A percentile compares a stretch with the other conserved stretches of the same genome.
phyloP scores from a whole-genome alignment of 2,329 filamentous ascomycete genomes.

The Cucurbitaria berberidis region DNA sequence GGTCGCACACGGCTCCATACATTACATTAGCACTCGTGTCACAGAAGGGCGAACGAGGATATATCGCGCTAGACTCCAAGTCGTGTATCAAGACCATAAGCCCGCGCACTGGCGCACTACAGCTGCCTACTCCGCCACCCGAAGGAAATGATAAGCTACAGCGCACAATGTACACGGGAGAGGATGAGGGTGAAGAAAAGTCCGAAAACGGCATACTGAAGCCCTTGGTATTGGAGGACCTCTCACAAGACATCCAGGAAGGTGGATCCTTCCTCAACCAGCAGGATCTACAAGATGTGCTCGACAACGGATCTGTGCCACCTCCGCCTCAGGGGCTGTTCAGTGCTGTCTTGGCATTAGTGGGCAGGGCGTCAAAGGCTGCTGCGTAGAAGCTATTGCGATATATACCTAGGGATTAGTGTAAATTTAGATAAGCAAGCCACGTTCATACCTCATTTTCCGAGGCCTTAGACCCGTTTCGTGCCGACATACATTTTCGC shows the following conservation, averaged over 20 bases:
- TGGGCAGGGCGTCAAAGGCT: slow-evolving; percentile 19
- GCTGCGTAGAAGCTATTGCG: slow-evolving; percentile 11
- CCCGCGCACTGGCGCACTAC: slow-evolving; percentile 32
- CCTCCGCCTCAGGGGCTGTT: slow-evolving; percentile 25
- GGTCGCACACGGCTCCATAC: slow-evolving; percentile 61
- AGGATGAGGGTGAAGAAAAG: slow-evolving; percentile 12
- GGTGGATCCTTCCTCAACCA: slow-evolving; percentile 21
- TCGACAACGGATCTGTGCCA: slow-evolving; percentile 20
- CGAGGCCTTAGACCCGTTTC: no score
- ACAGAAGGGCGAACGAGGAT: slow-evolving; percentile 70
- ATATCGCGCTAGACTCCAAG: slow-evolving; percentile 75
- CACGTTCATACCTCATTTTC: neutral
- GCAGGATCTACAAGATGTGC: slow-evolving; percentile 24
- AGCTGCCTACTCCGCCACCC: slow-evolving; percentile 41
- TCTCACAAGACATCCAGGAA: slow-evolving; percentile 18
- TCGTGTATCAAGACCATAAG: slow-evolving; percentile 68
- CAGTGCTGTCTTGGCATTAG: slow-evolving; percentile 20
- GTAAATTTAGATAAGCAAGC: neutral
- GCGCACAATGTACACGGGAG: slow-evolving; percentile 6
- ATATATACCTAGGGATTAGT: neutral
- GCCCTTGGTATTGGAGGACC: slow-evolving; percentile 8
- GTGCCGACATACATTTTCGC: no score
- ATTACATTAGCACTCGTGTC: slow-evolving; percentile 72
- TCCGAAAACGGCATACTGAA: slow-evolving; percentile 2
- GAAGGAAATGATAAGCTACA: slow-evolving; percentile 42